Evolutionary conservation across 768 basidiomycete species (phyloP).

Genomic region (Leccinum olivaceopallidum): DNA sequence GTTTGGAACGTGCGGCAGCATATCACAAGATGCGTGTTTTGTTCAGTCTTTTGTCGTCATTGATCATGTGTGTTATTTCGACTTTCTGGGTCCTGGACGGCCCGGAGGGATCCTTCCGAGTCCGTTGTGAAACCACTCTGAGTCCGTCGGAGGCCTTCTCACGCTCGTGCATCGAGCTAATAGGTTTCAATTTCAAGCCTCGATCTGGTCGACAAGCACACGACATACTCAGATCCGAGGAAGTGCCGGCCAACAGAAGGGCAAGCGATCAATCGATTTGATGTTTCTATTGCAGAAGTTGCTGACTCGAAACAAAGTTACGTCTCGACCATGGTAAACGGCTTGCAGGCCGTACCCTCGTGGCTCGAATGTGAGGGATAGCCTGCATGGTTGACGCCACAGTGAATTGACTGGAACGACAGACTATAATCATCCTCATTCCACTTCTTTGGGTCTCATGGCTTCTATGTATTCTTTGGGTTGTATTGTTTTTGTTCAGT

Average conservation of each 20-base stretch:
- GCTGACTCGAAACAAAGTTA: neutral
- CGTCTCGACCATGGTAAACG: neutral
- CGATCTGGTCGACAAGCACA: too few relatives aligned
- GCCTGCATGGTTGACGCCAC: neutral
- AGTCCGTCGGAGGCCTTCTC: too few relatives aligned
- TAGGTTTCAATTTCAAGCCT: too few relatives aligned
- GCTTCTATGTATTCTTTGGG: neutral
- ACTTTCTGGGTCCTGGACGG: too few relatives aligned
- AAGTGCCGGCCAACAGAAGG: conserved; percentile 10
- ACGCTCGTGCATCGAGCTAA: too few relatives aligned
- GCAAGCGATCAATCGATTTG: neutral
- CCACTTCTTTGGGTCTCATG: neutral
- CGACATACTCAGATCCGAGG: too few relatives aligned
- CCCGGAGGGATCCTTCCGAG: too few relatives aligned
- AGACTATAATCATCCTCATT: neutral
- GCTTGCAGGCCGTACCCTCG: neutral
- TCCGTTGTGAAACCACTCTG: too few relatives aligned
- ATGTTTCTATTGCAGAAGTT: neutral
- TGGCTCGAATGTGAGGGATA: neutral
- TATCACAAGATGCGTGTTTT: too few relatives aligned
- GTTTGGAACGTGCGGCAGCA: too few relatives aligned
- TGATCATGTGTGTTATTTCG: too few relatives aligned
- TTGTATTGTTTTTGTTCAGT: neutral
- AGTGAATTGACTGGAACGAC: neutral
- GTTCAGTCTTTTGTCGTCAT: too few relatives aligned